Conservation (phyloP, 306 rosid genomes). For the Mucuna pruriens region DNA sequence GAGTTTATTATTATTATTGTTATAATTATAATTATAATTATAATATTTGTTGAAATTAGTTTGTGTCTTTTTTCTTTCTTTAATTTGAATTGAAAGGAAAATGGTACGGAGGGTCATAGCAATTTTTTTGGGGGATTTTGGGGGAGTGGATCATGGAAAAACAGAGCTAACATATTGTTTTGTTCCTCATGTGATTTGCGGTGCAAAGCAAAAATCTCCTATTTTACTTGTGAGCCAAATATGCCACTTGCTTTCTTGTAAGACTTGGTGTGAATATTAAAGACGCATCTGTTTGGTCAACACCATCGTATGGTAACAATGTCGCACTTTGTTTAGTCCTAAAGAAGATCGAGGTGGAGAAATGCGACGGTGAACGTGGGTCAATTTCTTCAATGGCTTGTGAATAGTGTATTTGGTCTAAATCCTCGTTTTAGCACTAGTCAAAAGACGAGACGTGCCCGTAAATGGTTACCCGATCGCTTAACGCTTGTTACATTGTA, state of each 20-base stretch:
- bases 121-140: conserved; percentile 34
- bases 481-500: background rate
- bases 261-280: conserved; percentile 49
- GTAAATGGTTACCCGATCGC: background rate
- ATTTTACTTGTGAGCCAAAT: conserved; percentile 49
- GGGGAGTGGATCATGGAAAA: conserved; percentile 37
- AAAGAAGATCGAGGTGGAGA: conserved; percentile 16
- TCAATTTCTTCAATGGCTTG: conserved; percentile 4
- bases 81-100: conserved; percentile 40
- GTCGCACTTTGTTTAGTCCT: conserved; percentile 5
- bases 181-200: conserved; percentile 51
- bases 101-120: conserved; percentile 38
- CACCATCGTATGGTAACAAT: background rate
- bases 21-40: background rate
- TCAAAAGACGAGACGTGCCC: conserved; percentile 23
- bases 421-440: background rate
- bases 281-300: conserved; percentile 37
- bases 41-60: conserved; percentile 48
- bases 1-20: conserved; percentile 1
- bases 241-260: conserved; percentile 44
- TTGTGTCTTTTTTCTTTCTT: conserved; percentile 31
- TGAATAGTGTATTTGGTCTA: conserved; percentile 31
- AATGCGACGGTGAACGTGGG: conserved; percentile 18
- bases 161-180: conserved; percentile 53
- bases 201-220: conserved; percentile 50